Percentiles rank a stretch among this genome's conserved stretches.
Conservation (phyloP, 768 basidiomycete genomes). For the Naematelia encephala region DNA sequence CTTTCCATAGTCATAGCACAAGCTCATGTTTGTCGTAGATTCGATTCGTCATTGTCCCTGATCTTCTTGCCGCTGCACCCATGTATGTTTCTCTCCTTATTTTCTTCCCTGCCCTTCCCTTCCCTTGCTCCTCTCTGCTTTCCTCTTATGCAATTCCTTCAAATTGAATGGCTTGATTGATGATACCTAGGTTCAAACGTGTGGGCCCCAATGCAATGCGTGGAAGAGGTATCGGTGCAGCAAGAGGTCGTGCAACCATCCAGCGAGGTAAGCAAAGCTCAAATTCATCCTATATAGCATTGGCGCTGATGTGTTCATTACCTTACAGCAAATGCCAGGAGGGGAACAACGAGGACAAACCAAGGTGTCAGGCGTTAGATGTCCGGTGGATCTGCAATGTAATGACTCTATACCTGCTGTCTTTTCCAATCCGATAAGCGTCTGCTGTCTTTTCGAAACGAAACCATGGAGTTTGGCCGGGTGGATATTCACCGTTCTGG, state of each 20-base stretch:
- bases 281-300: background rate
- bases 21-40: conserved; percentile 36
- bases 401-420: background rate
- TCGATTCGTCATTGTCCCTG: conserved; percentile 96
- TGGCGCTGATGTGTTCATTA: conserved; percentile 6
- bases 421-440: too few relatives aligned
- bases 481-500: too few relatives aligned
- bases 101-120: background rate
- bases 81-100: conserved; percentile 63
- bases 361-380: conserved; percentile 46
- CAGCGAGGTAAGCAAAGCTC: conserved; percentile 73
- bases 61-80: conserved; percentile 98
- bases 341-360: conserved; percentile 46
- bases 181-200: conserved; percentile 81
- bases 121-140: background rate
- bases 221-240: conserved; percentile 97
- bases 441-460: too few relatives aligned
- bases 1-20: background rate
- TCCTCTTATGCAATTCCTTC: background rate
- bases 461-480: too few relatives aligned
- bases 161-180: background rate
- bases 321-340: conserved; percentile 45
- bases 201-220: conserved; percentile 98
- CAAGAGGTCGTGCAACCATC: conserved; percentile 96
- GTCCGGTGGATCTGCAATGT: background rate